Evolutionary conservation across 2,329 filamentous ascomycete genomes (phyloP).

Genomic region (Shiraia sp.): DNA sequence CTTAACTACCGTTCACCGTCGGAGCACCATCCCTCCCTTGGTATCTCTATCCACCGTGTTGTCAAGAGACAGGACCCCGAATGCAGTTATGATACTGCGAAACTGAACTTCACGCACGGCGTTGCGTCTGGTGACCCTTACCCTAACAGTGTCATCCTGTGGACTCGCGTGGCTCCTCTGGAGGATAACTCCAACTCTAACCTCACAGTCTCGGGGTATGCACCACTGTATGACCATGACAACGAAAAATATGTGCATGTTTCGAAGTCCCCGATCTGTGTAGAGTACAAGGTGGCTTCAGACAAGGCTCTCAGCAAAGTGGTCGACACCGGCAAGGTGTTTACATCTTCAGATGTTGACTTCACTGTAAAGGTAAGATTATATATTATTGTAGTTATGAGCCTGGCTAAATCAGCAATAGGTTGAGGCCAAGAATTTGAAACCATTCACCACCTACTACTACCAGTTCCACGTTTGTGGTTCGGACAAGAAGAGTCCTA

Average conservation of each 20-base stretch:
- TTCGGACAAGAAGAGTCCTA: slow-evolving; percentile 62
- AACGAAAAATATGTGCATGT: slow-evolving; percentile 57
- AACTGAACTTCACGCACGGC: slow-evolving; percentile 49
- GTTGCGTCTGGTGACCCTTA: slow-evolving; percentile 53
- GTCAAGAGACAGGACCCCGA: slow-evolving; percentile 54
- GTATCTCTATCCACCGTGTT: slow-evolving; percentile 66
- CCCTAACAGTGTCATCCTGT: slow-evolving; percentile 42
- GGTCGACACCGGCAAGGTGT: slow-evolving; percentile 62
- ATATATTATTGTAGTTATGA: not conserved
- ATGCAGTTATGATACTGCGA: slow-evolving; percentile 22
- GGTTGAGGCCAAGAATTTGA: slow-evolving; percentile 66
- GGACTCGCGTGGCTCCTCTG: slow-evolving; percentile 43
- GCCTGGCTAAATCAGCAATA: slow-evolving; percentile 32
- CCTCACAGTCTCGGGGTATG: slow-evolving; percentile 60
- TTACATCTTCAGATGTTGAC: slow-evolving; percentile 74
- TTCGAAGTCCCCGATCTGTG: slow-evolving; percentile 66
- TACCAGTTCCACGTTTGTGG: slow-evolving; percentile 73
- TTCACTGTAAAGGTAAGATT: slow-evolving; percentile 69
- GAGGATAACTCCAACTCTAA: slow-evolving; percentile 48
- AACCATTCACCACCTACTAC: slow-evolving; percentile 68
- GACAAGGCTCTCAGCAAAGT: slow-evolving; percentile 52
- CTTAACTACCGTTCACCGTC: slow-evolving; percentile 72
- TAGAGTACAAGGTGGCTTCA: slow-evolving; percentile 65
- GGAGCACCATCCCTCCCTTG: slow-evolving; percentile 64
- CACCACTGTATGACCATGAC: slow-evolving; percentile 58